Base-by-base conservation (phyloP, 805 yeast genomes). In the Metschnikowia drakensbergensis region DNA sequence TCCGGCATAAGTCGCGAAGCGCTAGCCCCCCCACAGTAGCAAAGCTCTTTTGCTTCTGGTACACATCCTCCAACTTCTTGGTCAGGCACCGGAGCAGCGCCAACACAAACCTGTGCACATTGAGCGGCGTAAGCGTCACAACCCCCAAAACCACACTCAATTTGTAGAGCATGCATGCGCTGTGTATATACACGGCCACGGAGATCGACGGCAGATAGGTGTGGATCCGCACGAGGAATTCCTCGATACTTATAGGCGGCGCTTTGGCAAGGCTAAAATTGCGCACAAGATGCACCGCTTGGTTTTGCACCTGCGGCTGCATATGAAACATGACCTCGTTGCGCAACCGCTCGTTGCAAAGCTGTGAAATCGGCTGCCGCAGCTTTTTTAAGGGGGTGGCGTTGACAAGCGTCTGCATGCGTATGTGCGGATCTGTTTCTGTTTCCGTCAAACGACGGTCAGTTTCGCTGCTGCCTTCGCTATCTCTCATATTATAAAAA, bases 1-100 rank as follows among this genome's bases (percentile, higher is more conserved):
- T 62, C 27, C 69, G 64, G 47, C 69, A 63, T 42, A 81, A 62
- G 46, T 81, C 86, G 4, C 58, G 58, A 7, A 63, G 57, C 40
- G 65, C 67, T n/a, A 75, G 63, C 2, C 80, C 80, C 3, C 72
- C 69, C n/a, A 75, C 69, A 33, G 68, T 68, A 37, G 79, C 75
- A 51, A 69, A 75, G 40, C 67, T 66, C 29, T 57, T 58, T 45
- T 72, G 79, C 42, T 67, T 69, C 54, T 65, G 75, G 55, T 74
- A 70, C 38, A 74, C 66, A 53, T 75, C 80, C 52, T 75, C 80
- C 26, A 74, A 60, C 32, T 68, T 58, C 51, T 75, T 75, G 25
- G 66, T 63, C 35, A 76, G 64, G 25, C 75, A 60, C 36, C 80
- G 57, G 11, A 74, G 50, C 33, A 64, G 60, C 2, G 77, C 68